Evolutionary conservation across 306 rosid genomes (phyloP).

Genomic region (Rosa multiflora): DNA sequence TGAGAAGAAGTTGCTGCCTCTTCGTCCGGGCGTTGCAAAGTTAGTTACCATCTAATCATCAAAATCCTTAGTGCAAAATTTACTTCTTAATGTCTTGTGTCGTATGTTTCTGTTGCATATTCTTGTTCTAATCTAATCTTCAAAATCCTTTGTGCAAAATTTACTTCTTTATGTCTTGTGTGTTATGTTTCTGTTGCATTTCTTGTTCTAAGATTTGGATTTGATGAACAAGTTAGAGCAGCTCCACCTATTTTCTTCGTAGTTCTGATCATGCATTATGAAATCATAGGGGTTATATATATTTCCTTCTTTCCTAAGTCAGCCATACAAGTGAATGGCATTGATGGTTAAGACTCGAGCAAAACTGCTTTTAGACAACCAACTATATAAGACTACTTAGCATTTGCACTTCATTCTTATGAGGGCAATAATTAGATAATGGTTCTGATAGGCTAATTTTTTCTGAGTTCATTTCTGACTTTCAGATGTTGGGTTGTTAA

Average conservation of each 20-base stretch:
- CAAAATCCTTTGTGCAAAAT: neutral
- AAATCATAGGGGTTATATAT: neutral
- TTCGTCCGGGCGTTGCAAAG: slow-evolving; percentile 98
- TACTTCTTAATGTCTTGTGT: neutral
- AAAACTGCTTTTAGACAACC: neutral
- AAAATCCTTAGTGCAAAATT: slow-evolving; percentile 2
- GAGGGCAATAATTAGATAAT: neutral
- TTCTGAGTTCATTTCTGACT: neutral
- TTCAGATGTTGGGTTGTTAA: slow-evolving; percentile 9
- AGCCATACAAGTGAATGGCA: neutral
- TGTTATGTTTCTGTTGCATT: neutral
- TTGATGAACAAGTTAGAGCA: neutral
- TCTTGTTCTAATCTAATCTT: slow-evolving; percentile 25
- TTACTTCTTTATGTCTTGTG: neutral
- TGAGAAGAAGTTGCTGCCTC: slow-evolving; percentile 91
- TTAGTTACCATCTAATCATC: slow-evolving; percentile 53
- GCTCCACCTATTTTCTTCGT: neutral
- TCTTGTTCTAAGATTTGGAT: neutral
- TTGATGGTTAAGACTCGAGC: neutral
- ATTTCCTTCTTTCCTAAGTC: slow-evolving; percentile 1
- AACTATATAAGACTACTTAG: neutral
- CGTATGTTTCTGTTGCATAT: neutral
- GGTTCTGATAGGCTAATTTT: neutral
- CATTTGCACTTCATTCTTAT: neutral
- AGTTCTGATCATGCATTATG: neutral